These are phyloP conservation scores for Hypomontagnella monticulosa DNA, from an alignment of 495 filamentous ascomycete genomes.

Conservation along the genomic window DNA sequence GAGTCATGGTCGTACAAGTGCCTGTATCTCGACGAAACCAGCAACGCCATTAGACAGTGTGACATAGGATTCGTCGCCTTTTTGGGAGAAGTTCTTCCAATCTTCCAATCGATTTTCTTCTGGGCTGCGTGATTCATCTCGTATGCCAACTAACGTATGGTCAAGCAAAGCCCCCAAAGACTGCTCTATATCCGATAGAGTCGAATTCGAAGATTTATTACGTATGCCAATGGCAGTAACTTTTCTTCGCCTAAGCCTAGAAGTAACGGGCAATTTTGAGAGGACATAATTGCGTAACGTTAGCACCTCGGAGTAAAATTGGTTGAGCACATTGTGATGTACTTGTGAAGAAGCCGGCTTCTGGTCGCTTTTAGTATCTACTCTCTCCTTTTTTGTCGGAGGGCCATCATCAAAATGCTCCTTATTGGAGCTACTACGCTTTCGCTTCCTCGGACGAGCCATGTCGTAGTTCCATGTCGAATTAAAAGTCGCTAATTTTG, in stretches of 20 bases:
- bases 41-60: constrained; percentile 59
- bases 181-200: constrained; percentile 46
- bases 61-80: constrained; percentile 58
- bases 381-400: constrained; percentile 45
- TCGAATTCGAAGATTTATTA: constrained; percentile 33
- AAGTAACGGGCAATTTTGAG: constrained; percentile 55
- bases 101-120: constrained; percentile 61
- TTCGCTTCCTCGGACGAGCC: constrained; percentile 45
- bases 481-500: not conserved
- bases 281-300: constrained; percentile 78
- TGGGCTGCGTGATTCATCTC: constrained; percentile 45
- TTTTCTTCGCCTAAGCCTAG: constrained; percentile 57
- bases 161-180: constrained; percentile 69
- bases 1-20: constrained; percentile 37
- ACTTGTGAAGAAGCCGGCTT: constrained; percentile 16
- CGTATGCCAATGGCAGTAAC: constrained; percentile 53
- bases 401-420: constrained; percentile 21
- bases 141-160: constrained; percentile 69
- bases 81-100: constrained; percentile 75
- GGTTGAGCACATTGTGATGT: constrained; percentile 73
- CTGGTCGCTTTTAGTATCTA: constrained; percentile 15
- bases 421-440: constrained; percentile 30
- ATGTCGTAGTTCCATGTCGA: constrained; percentile 31
- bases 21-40: constrained; percentile 50
- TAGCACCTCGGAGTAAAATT: constrained; percentile 75